phyloP scores from a whole-genome alignment of 345 rosid genomes.

The Zanthoxylum bungeanum region DNA sequence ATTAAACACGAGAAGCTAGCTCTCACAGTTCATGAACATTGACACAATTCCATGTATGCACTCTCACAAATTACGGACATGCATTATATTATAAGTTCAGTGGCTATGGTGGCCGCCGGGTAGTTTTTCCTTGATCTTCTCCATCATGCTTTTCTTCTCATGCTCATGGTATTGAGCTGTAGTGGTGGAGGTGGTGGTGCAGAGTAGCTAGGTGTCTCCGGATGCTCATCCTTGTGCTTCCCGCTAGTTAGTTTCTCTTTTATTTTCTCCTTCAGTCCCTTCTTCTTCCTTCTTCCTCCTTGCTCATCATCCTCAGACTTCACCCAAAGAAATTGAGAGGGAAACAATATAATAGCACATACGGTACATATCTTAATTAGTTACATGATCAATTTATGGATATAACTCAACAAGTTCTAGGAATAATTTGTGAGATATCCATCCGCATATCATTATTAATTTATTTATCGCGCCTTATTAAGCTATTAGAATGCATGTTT shows the following conservation, averaged over 20 bases:
- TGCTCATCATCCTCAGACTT: conserved; percentile 69
- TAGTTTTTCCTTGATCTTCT: conserved; percentile 77
- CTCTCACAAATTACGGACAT: too few relatives aligned
- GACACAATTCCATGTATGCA: too few relatives aligned
- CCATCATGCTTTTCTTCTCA: conserved; percentile 66
- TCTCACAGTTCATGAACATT: too few relatives aligned
- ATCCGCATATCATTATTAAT: too few relatives aligned
- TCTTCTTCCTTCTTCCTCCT: conserved; percentile 88
- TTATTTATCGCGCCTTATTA: too few relatives aligned
- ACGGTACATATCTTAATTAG: too few relatives aligned
- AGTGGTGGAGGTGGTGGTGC: conserved; percentile 7
- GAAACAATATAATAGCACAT: background rate
- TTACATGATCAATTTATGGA: too few relatives aligned
- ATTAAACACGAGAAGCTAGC: too few relatives aligned
- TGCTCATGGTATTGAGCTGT: conserved; percentile 25
- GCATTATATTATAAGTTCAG: too few relatives aligned
- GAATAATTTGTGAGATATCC: too few relatives aligned
- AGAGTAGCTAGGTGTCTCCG: conserved; percentile 20
- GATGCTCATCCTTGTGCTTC: conserved; percentile 44
- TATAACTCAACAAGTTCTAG: too few relatives aligned
- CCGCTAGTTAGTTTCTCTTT: conserved; percentile 58
- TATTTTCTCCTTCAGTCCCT: conserved; percentile 58
- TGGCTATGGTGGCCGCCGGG: conserved; percentile 61
- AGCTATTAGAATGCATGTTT: too few relatives aligned
- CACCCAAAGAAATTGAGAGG: background rate